Evolutionary conservation across 495 filamentous ascomycete genomes (phyloP).

Genomic region (Melanomma pulvis-pyrius): DNA sequence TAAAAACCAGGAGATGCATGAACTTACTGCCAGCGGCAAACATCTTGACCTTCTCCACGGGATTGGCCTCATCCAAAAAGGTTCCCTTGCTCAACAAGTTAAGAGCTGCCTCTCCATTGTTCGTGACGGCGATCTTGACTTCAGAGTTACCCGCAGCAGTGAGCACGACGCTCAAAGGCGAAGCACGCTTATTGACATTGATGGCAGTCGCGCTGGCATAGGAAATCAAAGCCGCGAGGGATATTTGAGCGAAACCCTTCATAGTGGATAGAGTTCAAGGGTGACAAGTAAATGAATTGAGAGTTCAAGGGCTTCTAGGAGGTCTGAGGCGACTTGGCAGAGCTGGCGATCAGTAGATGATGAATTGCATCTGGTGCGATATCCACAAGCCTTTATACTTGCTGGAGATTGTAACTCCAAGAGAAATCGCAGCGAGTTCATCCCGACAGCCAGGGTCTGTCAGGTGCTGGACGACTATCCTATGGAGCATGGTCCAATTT

Average conservation of each 20-base stretch:
- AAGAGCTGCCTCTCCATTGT: slow-evolving; percentile 57
- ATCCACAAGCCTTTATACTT: slow-evolving; percentile 23
- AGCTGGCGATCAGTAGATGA: slow-evolving; percentile 26
- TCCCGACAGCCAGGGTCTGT: slow-evolving; percentile 13
- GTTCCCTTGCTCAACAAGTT: slow-evolving; percentile 66
- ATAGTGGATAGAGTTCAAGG: slow-evolving; percentile 12
- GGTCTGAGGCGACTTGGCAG: background rate
- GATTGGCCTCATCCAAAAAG: slow-evolving; percentile 56
- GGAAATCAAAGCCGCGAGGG: slow-evolving; percentile 48
- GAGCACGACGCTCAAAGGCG: slow-evolving; percentile 57
- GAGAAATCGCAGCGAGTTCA: background rate
- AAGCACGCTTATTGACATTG: slow-evolving; percentile 47
- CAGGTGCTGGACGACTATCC: slow-evolving; percentile 10
- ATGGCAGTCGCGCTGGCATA: slow-evolving; percentile 52
- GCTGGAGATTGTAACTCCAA: background rate
- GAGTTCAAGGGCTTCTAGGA: background rate
- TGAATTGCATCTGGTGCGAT: background rate
- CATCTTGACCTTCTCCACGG: slow-evolving; percentile 64
- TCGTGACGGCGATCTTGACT: slow-evolving; percentile 64
- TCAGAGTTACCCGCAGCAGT: slow-evolving; percentile 57
- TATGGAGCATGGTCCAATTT: slow-evolving; percentile 32
- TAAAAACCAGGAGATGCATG: background rate
- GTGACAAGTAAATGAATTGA: background rate
- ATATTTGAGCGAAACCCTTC: slow-evolving; percentile 31
- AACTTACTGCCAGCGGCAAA: slow-evolving; percentile 53